phyloP scores from a whole-genome alignment of 2,329 filamentous ascomycete genomes.

The Eurotiales sp. region DNA sequence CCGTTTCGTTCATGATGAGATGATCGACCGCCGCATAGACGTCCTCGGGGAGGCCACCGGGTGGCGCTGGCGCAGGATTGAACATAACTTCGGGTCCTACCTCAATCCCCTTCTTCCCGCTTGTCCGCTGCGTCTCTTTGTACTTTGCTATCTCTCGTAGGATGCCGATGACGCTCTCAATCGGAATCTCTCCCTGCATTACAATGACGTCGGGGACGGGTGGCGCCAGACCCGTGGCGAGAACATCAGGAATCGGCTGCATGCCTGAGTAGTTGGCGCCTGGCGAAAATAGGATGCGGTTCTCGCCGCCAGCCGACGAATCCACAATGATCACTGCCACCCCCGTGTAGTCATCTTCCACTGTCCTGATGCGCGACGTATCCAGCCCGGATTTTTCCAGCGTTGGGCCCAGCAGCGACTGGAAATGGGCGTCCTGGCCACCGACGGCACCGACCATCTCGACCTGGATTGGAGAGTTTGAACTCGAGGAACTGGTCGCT shows the following conservation, averaged over 20 bases:
- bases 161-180: conserved; percentile 61
- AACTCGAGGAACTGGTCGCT: conserved; percentile 17
- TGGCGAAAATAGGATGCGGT: conserved; percentile 70
- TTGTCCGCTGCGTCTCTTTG: conserved; percentile 44
- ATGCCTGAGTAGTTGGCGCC: conserved; percentile 61
- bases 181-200: conserved; percentile 74
- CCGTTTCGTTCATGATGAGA: conserved; percentile 85
- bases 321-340: conserved; percentile 75
- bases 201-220: conserved; percentile 61
- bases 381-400: conserved; percentile 62
- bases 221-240: conserved; percentile 31
- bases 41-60: conserved; percentile 62
- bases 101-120: conserved; percentile 31
- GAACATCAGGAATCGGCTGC: conserved; percentile 36
- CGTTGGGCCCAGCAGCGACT: conserved; percentile 54
- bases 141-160: conserved; percentile 38
- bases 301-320: conserved; percentile 64
- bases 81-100: conserved; percentile 63
- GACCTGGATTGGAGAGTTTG: conserved; percentile 43
- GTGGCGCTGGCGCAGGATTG: conserved; percentile 85
- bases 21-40: conserved; percentile 69
- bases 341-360: conserved; percentile 56
- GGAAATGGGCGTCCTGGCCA: conserved; percentile 57
- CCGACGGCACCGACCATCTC: conserved; percentile 74
- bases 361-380: conserved; percentile 50